Evolutionary conservation across 306 rosid genomes (phyloP).

Genomic region (Begonia peltatifolia): DNA sequence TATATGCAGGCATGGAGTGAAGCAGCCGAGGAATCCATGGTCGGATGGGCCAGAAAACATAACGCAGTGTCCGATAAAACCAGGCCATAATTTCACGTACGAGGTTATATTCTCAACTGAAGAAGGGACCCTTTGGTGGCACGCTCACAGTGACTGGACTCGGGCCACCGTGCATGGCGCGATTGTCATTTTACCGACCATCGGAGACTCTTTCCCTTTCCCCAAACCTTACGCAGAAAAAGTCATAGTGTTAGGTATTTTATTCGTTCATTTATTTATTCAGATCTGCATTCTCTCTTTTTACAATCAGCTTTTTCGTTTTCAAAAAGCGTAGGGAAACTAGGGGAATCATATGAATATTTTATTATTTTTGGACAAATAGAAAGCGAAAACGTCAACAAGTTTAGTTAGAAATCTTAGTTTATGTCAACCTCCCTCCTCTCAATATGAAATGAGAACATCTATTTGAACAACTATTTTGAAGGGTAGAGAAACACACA

Average conservation of each 20-base stretch:
- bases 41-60: slow-evolving; percentile 28
- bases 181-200: slow-evolving; percentile 11
- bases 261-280: no score
- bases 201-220: slow-evolving; percentile 10
- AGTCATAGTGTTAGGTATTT: slow-evolving; percentile 12
- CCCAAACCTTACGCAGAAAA: slow-evolving; percentile 9
- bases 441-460: no score
- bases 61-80: slow-evolving; percentile 22
- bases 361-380: no score
- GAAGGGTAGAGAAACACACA: no score
- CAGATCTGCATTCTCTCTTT: no score
- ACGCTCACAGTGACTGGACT: slow-evolving; percentile 30
- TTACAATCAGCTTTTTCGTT: no score
- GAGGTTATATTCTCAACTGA: slow-evolving; percentile 18
- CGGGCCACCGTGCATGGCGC: slow-evolving; percentile 26
- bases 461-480: no score
- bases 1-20: slow-evolving; percentile 22
- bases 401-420: no score
- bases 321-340: no score
- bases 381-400: no score
- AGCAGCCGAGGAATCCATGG: slow-evolving; percentile 29
- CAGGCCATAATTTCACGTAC: slow-evolving; percentile 15
- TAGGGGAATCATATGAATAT: no score
- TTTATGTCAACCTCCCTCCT: no score
- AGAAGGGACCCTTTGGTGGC: slow-evolving; percentile 38